Evolutionary conservation across 1,284 basidiomycete species (phyloP).

Genomic region (Gymnopus androsaceus): DNA sequence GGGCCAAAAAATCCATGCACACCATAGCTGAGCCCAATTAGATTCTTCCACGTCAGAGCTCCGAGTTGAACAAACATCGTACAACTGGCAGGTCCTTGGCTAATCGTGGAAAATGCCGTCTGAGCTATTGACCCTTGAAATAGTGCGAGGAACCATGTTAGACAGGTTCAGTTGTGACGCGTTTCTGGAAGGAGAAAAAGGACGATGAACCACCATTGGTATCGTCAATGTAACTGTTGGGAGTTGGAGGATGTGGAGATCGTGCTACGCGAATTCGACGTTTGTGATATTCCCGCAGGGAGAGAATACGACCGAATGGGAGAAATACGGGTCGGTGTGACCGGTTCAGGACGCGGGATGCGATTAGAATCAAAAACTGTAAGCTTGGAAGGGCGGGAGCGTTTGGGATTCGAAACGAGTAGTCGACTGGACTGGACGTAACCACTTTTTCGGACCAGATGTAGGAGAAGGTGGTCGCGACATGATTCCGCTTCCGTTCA

Average conservation of each 20-base stretch:
- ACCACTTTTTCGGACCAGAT: conserved; percentile 31
- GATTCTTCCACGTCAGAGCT: neutral
- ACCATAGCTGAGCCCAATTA: neutral
- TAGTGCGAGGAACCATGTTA: conserved; percentile 24
- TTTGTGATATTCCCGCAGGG: conserved; percentile 24
- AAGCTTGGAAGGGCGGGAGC: conserved; percentile 19
- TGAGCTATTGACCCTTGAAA: conserved; percentile 14
- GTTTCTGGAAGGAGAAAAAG: conserved; percentile 41
- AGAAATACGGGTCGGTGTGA: conserved; percentile 27
- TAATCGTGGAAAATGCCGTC: conserved; percentile 4
- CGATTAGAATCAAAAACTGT: conserved; percentile 24
- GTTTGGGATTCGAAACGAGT: conserved; percentile 23
- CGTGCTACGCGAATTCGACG: conserved; percentile 19
- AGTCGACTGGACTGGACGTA: conserved; percentile 43
- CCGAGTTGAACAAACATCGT: neutral
- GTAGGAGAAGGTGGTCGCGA: conserved; percentile 32
- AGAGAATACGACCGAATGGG: conserved; percentile 36
- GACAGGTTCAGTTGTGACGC: conserved; percentile 63
- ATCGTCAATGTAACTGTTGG: conserved; percentile 30
- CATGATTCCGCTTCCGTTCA: conserved; percentile 27
- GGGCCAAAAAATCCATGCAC: neutral
- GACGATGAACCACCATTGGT: conserved; percentile 13
- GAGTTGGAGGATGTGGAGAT: conserved; percentile 36
- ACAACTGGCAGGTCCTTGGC: neutral
- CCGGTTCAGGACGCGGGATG: conserved; percentile 17